Conservation (phyloP, 148 eudicot species). For the Bassia scoparia region DNA sequence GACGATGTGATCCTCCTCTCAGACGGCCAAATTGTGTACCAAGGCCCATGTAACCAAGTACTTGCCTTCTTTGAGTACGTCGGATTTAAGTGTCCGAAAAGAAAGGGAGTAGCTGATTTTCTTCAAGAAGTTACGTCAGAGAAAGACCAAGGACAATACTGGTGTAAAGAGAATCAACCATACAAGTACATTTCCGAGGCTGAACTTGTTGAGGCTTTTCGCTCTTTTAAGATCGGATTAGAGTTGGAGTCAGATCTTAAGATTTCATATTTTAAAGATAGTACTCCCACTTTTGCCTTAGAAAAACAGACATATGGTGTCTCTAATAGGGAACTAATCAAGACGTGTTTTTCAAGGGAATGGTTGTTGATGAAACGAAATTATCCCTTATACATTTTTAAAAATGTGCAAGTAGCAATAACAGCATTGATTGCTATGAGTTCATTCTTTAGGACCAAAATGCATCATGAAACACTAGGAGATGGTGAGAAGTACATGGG, state of each 20-base stretch:
- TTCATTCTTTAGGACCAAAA: constrained; percentile 59
- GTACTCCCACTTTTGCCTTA: constrained; percentile 42
- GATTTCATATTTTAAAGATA: constrained; percentile 50
- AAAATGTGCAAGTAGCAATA: constrained; percentile 58
- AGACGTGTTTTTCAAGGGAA: constrained; percentile 70
- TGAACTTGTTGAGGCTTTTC: constrained; percentile 50
- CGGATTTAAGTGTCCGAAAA: constrained; percentile 66
- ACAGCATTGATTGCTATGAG: constrained; percentile 54
- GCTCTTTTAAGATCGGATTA: constrained; percentile 46
- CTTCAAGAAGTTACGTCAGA: constrained; percentile 82
- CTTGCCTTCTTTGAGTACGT: constrained; percentile 52
- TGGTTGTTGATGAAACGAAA: constrained; percentile 71
- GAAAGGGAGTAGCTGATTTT: constrained; percentile 78
- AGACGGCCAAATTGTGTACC: constrained; percentile 69
- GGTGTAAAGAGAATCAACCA: constrained; percentile 41
- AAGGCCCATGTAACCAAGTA: constrained; percentile 63
- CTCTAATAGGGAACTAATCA: constrained; percentile 50
- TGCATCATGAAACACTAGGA: constrained; percentile 42
- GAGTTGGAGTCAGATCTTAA: constrained; percentile 38
- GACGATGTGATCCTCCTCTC: constrained; percentile 68
- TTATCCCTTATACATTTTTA: constrained; percentile 54
- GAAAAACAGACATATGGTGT: constrained; percentile 54
- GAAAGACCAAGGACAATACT: constrained; percentile 73
- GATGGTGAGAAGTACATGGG: constrained; percentile 64
- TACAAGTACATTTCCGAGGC: constrained; percentile 46